Evolutionary conservation across 345 rosid species (phyloP), one percentile per base, ranked within the genome.

Genomic region (Citrus maxima): DNA sequence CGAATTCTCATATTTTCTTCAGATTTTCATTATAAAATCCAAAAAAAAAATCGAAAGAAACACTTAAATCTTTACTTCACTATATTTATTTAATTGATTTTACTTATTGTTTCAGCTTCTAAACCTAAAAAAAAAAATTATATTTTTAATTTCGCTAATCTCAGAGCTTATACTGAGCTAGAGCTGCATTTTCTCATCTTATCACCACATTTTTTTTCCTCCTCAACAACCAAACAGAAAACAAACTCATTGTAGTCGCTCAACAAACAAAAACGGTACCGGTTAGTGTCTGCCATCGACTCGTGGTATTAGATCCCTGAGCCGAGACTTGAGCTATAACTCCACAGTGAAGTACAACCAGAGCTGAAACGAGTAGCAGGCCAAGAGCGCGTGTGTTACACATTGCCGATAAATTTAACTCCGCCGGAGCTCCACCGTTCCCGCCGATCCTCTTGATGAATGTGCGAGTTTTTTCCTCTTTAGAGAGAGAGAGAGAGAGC

Each of bases 231-330:
- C 80, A 68, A 67, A 68, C 51, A 13, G 8, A 63, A 75, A 56
- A 78, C 28, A 74, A 65, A 37, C 27, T 54, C 63, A 60, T 61
- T 18, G 14, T 46, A 46, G 51, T 13, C 18, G 51, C 51, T 46
- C 1, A 46, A 46, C 18, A 46, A 42, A 54, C 22, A 54, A 54
- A 54, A 54, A 18, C 2, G 22, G 37, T 34, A 91, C 95, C 95
- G n/a, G 67, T 78, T 49, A 89, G 84, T 12, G 95, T 91, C 69
- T 67, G 79, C 93, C 93, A 91, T 63, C 63, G 84, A 75, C 83
- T 80, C 62, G 67, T 49, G 13, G 82, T 54, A 62, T 78, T 78
- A 84, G 95, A 83, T 91, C 86, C 86, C 82, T 87, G 90, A 89
- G 90, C 93, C 51, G 83, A 83, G 82, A 89, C 88, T 73, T 83